Evolutionary conservation across 2,329 filamentous ascomycete genomes (phyloP).

Genomic region (Sclerotiophoma versabilis): DNA sequence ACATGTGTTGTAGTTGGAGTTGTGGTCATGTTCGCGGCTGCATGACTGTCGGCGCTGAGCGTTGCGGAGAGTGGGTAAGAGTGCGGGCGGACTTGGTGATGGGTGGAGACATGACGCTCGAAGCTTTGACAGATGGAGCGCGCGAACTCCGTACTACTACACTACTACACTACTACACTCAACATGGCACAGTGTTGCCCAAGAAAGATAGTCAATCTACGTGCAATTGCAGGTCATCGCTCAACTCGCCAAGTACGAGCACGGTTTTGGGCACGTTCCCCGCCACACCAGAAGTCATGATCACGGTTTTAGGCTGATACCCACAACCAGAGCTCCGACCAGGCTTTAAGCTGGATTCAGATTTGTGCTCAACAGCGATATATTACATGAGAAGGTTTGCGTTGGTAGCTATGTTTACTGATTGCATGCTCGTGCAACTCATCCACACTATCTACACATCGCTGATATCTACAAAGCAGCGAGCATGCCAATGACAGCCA

Average conservation of each 20-base stretch:
- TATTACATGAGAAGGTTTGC: not conserved
- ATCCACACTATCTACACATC: not conserved
- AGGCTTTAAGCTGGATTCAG: not conserved
- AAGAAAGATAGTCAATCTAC: not conserved
- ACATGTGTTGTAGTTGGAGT: not conserved
- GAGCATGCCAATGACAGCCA: constrained; percentile 37
- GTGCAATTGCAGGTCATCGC: not conserved
- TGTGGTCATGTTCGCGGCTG: constrained; percentile 13
- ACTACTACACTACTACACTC: constrained; percentile 8
- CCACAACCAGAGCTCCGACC: too few relatives aligned
- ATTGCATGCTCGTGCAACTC: not conserved
- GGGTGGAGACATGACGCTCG: constrained; percentile 22
- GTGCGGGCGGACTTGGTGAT: constrained; percentile 18
- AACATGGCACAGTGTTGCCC: constrained; percentile 3
- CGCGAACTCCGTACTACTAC: constrained; percentile 19
- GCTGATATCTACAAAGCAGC: constrained; percentile 31
- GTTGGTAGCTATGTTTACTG: not conserved
- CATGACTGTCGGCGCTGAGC: not conserved
- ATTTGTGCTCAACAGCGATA: not conserved
- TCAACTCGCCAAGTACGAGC: not conserved
- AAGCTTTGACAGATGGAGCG: constrained; percentile 19
- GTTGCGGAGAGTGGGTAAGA: constrained; percentile 11
- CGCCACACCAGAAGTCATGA: too few relatives aligned
- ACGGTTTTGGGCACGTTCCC: too few relatives aligned
- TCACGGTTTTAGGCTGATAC: too few relatives aligned